Evolutionary conservation across 2,329 filamentous ascomycete genomes (phyloP).

Genomic region (Colletotrichum noveboracense): DNA sequence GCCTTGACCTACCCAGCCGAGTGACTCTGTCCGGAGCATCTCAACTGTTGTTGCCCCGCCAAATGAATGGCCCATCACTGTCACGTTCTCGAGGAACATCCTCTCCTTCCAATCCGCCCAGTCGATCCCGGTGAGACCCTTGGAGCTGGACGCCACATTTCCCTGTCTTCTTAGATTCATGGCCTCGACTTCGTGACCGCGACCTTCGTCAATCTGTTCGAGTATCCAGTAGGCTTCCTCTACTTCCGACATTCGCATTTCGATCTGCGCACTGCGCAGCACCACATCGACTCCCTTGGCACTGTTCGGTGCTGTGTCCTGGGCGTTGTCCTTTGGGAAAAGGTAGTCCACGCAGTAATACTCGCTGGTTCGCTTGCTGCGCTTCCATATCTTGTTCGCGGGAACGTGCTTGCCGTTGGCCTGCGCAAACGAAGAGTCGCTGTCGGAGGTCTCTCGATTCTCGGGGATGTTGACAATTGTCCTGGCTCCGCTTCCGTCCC

Average conservation of each 20-base stretch:
- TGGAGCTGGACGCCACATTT: conserved; percentile 63
- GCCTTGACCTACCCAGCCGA: conserved; percentile 64
- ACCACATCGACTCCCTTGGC: conserved; percentile 64
- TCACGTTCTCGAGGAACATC: conserved; percentile 60
- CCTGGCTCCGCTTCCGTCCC: conserved; percentile 67
- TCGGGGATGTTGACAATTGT: conserved; percentile 63
- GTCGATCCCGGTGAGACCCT: conserved; percentile 58
- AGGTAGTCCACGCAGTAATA: conserved; percentile 65
- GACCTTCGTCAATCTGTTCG: conserved; percentile 57
- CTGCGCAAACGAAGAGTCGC: conserved; percentile 31
- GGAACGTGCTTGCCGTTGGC: conserved; percentile 29
- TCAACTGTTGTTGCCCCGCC: conserved; percentile 69
- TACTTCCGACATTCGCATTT: conserved; percentile 67
- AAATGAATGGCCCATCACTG: conserved; percentile 70
- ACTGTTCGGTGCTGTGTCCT: conserved; percentile 59
- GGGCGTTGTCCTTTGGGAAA: conserved; percentile 61
- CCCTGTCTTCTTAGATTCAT: conserved; percentile 62
- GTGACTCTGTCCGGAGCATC: conserved; percentile 57
- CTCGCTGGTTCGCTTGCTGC: conserved; percentile 27
- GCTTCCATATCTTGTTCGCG: conserved; percentile 36
- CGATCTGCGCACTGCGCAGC: conserved; percentile 65
- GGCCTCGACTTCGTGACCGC: conserved; percentile 53
- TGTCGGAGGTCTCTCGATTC: conserved; percentile 37
- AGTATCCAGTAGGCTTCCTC: conserved; percentile 67
- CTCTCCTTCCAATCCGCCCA: conserved; percentile 63